phyloP scores from a whole-genome alignment of 345 rosid genomes.

The Brassica juncea region DNA sequence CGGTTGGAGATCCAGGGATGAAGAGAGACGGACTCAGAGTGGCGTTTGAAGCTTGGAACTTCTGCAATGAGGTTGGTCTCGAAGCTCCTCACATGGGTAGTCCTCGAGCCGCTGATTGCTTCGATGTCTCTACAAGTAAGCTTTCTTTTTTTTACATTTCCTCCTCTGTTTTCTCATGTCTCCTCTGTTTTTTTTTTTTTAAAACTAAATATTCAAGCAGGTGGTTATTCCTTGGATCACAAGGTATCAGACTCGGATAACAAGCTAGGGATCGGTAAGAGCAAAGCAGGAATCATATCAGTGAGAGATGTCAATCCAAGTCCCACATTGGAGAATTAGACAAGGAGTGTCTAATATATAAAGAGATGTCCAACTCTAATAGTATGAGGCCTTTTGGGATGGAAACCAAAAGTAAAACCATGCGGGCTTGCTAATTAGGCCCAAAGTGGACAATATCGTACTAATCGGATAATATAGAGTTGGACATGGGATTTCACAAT shows the following conservation, averaged over 20 bases:
- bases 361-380: too few species aligned
- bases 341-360: too few species aligned
- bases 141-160: background rate
- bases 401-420: too few species aligned
- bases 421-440: too few species aligned
- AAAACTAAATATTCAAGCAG: constrained; percentile 32
- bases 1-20: constrained; percentile 87
- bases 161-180: background rate
- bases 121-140: constrained; percentile 49
- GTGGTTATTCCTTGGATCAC: constrained; percentile 52
- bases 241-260: constrained; percentile 66
- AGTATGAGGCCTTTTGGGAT: too few species aligned
- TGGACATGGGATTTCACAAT: too few species aligned
- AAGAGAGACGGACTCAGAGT: constrained; percentile 69
- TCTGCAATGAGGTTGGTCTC: constrained; percentile 81
- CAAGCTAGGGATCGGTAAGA: constrained; percentile 56
- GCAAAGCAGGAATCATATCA: constrained; percentile 43
- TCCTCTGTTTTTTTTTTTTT: background rate
- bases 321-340: too few species aligned
- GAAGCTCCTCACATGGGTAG: constrained; percentile 81
- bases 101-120: constrained; percentile 88
- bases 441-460: too few species aligned
- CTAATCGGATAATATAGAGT: too few species aligned
- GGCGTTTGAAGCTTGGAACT: constrained; percentile 90
- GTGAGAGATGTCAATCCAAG: too few species aligned